A percentile compares a stretch with the other conserved stretches of the same genome.
phyloP scores from a whole-genome alignment of 2,329 filamentous ascomycete genomes.

The Sporothrix luriei region DNA sequence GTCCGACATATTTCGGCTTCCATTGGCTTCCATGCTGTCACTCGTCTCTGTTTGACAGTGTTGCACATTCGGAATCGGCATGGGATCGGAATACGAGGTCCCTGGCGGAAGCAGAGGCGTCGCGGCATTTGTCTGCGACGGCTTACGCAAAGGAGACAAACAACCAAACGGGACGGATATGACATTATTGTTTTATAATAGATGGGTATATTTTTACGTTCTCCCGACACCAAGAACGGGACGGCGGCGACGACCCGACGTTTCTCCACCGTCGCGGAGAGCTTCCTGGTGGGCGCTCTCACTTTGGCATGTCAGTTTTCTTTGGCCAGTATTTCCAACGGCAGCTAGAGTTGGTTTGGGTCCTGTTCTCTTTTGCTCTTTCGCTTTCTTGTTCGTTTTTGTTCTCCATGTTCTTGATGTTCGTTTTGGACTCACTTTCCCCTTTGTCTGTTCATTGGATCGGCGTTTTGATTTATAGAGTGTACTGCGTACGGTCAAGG shows the following conservation, averaged over 20 bases:
- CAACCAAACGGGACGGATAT: background rate
- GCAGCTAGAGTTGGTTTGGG: background rate
- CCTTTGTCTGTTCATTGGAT: background rate
- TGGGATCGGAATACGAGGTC: background rate
- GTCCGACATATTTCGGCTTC: background rate
- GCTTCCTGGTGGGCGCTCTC: background rate
- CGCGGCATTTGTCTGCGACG: background rate
- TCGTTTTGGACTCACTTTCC: background rate
- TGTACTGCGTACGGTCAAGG: background rate
- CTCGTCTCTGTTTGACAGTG: background rate
- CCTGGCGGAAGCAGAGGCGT: background rate
- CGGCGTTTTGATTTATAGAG: conserved; percentile 16
- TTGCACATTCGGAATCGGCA: background rate
- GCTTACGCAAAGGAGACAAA: background rate
- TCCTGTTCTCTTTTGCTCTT: background rate
- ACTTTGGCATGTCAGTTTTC: background rate
- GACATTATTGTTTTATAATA: conserved; percentile 16
- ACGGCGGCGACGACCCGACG: background rate
- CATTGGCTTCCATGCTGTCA: background rate
- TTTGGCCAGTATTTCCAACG: background rate
- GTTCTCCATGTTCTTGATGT: background rate
- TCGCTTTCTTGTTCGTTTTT: background rate
- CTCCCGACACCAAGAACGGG: background rate
- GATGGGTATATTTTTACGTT: background rate
- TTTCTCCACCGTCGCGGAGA: background rate